Base-by-base conservation (phyloP, 1,284 basidiomycete genomes). In the Tylopilus orsonianus region DNA sequence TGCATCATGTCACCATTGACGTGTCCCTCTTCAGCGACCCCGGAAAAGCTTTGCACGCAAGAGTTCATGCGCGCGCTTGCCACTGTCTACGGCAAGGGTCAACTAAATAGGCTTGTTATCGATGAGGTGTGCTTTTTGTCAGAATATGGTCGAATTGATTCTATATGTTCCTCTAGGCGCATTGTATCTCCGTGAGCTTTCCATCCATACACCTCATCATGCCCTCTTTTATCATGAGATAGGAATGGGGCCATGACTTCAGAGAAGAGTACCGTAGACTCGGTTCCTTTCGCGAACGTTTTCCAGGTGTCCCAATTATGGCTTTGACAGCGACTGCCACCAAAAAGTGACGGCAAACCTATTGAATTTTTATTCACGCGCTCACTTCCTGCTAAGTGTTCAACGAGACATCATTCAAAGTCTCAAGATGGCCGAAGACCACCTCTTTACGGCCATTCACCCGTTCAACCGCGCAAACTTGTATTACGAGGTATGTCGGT, bases 161-260 rank as follows among this genome's bases (percentile, higher is more conserved):
- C 13, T 44, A 27, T 36, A 44, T 3, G 18, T 27, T 4, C 33
- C 14, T 30, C 4, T 46, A 89, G 84, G 90, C 89, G 0, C 90
- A 93, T 64, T 92, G 90, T 53, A 90, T 93, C 48, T 88, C 87
- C n/a, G 85, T 87, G 55, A 59, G 75, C 59, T 26, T 8, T 18
- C 29, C 14, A 0, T 33, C 3, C 1, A 4, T 12, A 7, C 6
- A 12, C 38, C 19, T 23, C 5, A 4, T 20, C 22, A 1, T 2
- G 22, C 8, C 18, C 16, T 14, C 13, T 26, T 44, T 46, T 9
- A 49, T 33, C 6, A 30, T n/a, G 49, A 10, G 19, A 20, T 55
- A 89, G 86, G 90, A 91, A 74, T 93, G 90, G 90, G 90, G 90
- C 0, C 85, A 87, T 41, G 81, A 87, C 46, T 92, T 93, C 59